These are phyloP conservation scores for Eustoma russellianum DNA, from an alignment of 257 asterid genomes.

Conservation along the genomic window DNA sequence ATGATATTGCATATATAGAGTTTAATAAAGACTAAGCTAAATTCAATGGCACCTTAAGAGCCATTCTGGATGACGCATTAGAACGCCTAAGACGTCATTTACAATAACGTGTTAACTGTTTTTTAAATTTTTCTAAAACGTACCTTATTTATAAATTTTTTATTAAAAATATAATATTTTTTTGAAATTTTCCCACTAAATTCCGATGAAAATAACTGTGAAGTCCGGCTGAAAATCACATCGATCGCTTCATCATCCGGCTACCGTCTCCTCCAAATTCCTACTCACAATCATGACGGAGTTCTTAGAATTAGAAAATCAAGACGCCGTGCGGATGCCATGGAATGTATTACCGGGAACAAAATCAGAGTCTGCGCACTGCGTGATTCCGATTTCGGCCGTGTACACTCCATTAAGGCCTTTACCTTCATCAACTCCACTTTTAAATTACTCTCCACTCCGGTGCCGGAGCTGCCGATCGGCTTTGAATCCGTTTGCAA, in stretches of 20 bases:
- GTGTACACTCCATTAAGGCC: conserved; percentile 84
- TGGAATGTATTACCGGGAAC: conserved; percentile 98
- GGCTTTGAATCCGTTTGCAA: conserved; percentile 78
- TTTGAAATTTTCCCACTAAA: neutral
- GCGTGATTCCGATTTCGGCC: conserved; percentile 89
- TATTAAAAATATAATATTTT: too few species aligned
- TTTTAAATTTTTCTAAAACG: too few species aligned
- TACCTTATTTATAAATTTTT: too few species aligned
- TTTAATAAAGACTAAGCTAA: too few species aligned
- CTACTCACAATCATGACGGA: conserved; percentile 42
- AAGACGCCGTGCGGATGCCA: conserved; percentile 91
- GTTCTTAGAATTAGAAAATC: conserved; percentile 64
- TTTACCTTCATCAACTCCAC: conserved; percentile 55
- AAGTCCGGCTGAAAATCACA: neutral
- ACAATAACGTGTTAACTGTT: too few species aligned
- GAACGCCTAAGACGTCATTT: too few species aligned
- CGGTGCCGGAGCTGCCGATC: conserved; percentile 97
- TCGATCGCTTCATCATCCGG: neutral
- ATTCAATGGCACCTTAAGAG: too few species aligned
- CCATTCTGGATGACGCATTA: too few species aligned
- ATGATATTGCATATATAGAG: too few species aligned
- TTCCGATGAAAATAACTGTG: neutral
- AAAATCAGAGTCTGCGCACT: conserved; percentile 77
- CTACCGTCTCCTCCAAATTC: neutral
- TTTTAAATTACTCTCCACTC: conserved; percentile 77